Evolutionary conservation across 768 basidiomycete genomes (phyloP).

Genomic region (Rhizopogon vinicolor): DNA sequence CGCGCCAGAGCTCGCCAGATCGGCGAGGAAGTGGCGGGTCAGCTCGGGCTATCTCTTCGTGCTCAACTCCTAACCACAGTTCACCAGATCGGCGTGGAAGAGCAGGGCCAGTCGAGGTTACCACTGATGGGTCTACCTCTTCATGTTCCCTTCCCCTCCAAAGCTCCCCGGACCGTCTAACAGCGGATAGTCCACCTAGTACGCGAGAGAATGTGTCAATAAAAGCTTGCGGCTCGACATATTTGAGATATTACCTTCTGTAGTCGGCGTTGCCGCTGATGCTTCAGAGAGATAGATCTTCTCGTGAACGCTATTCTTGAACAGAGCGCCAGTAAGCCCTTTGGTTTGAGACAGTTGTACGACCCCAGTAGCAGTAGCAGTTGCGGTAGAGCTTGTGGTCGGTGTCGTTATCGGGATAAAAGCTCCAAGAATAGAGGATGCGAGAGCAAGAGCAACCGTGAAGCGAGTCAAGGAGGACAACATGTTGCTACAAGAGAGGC

Average conservation of each 20-base stretch:
- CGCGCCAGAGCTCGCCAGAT: not conserved
- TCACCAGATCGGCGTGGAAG: not conserved
- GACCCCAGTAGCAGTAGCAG: not conserved
- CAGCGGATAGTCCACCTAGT: not conserved
- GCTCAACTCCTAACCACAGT: not conserved
- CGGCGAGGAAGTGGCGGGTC: not conserved
- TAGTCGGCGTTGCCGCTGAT: not conserved
- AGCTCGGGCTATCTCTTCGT: not conserved
- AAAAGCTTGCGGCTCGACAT: not conserved
- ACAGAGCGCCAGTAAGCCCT: constrained; percentile 7
- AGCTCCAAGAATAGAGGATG: constrained; percentile 13
- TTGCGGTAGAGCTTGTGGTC: not conserved
- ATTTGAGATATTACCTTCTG: not conserved
- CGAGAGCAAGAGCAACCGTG: not conserved
- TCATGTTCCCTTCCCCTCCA: not conserved
- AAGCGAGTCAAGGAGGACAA: not conserved
- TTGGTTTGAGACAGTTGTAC: no score
- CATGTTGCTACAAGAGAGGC: not conserved
- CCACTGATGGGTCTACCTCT: not conserved
- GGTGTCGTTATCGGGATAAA: constrained; percentile 3
- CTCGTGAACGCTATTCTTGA: constrained; percentile 19
- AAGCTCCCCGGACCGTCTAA: not conserved
- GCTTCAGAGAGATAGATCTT: constrained; percentile 7
- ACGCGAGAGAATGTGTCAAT: not conserved
- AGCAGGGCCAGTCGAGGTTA: not conserved